Base-by-base conservation (phyloP, 306 rosid genomes). In the Malus sieversii region DNA sequence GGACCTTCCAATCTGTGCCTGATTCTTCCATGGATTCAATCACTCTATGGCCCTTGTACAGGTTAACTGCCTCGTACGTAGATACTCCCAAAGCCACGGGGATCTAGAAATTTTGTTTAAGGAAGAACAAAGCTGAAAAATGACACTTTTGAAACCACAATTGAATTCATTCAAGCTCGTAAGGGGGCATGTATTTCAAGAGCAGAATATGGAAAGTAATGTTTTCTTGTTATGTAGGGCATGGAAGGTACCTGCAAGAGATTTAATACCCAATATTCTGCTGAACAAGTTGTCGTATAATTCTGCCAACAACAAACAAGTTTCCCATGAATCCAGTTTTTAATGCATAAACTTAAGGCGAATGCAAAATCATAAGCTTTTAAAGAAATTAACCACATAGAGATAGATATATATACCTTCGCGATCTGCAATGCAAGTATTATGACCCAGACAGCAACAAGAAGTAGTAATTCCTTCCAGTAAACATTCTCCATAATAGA, bases 381-480 rank as follows among this genome's bases (percentile, higher is more conserved):
- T 23, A 61, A 77, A 60, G 33, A 63, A 70, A 63, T 51, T n/a
- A 38, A 69, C 63, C n/a, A 5, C 23, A 9, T 6, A 30, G 22
- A 42, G 51, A 35, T 59, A 33, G 11, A 35, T 19, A 66, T 20
- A 68, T 74, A 33, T 23, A 92, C 97, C 96, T 92, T 88, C 27
- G 75, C 86, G 45, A 92, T 87, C 84, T 92, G 96, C 40, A 92
- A 25, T 15, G 62, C 87, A 59, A 92, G 97, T 77, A 92, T 82
- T 60, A 90, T 66, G 74, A 87, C 18, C 97, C 97, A 92, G 77
- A 92, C 97, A 84, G 86, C 88, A 48, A 63, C 75, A 48, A 92
- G 92, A 72, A 92, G 88, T 76, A 89, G 90, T 33, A 88, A 77
- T 67, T 90, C 92, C 86, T 83, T 88, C 97, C 97, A 90, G 73